Evolutionary conservation across 352 stramenopile genomes (phyloP), one percentile per base, ranked within the genome.

Genomic region (Thraustotheca clavata): DNA sequence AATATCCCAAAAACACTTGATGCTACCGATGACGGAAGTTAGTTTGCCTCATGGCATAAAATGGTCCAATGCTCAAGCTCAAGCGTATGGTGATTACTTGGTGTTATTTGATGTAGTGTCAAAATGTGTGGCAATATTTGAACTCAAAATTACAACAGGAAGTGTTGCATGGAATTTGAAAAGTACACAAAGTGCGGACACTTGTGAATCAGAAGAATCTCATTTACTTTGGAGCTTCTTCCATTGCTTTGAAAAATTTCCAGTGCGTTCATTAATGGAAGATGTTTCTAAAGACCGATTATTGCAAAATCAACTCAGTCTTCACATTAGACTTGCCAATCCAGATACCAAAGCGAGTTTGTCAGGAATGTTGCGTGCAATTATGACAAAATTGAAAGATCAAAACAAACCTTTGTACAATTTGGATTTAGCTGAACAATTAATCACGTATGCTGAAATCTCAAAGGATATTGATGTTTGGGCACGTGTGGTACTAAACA

Each of bases 221-320:
- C 70, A 76, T 39, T 68, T 54, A 62, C 27, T 76, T 18, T 73
- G 71, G 67, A 52, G 59, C 8, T 14, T 43, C 18, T 83, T 76
- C 40, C 76, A 83, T 34, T 43, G 80, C 5, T 83, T 73, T 59
- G 76, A 86, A 49, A 86, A 86, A 31, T 86, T 86, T 31, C 74
- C 77, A 1, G 71, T 79, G 3, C 55, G 50, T 1, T 67, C 57
- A 24, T 62, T 24, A 1, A 22, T 14, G 40, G 26, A 67, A 14
- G 16, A 49, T 1, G 16, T 32, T 34, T 52, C 11, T 27, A 48
- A 67, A 5, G 61, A n/a, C 26, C 36, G 5, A 14, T 7, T 34
- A n/a, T 27, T 26, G 36, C 34, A 3, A 22, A 38, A 20, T 6
- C 11, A 16, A 4, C 34, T 67, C 11, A 38, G 41, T 4, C 20